phyloP scores from a whole-genome alignment of 106 monocot genomes.

The Dendrobium officinale region DNA sequence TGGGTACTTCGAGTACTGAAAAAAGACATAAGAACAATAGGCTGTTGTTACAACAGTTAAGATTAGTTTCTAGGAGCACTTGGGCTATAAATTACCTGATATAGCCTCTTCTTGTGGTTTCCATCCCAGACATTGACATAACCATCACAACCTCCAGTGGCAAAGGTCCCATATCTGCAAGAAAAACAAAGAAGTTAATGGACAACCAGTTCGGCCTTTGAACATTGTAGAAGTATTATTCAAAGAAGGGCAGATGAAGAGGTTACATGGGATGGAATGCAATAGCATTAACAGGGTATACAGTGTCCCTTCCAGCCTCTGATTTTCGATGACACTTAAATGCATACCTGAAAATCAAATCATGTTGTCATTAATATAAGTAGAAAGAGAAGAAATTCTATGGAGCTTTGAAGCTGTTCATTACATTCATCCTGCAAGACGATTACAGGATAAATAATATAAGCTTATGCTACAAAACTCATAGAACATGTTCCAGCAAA shows the following conservation, averaged over 20 bases:
- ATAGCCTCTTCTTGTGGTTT: slow-evolving; percentile 91
- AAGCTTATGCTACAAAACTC: background rate
- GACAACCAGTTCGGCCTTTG: background rate
- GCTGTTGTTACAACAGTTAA: background rate
- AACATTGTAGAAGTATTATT: background rate
- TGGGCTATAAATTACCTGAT: slow-evolving; percentile 49
- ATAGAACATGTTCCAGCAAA: background rate
- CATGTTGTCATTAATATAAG: background rate
- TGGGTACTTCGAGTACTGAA: slow-evolving; percentile 84
- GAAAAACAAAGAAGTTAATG: background rate
- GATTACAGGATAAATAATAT: no score
- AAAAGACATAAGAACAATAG: background rate
- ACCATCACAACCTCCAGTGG: slow-evolving; percentile 98
- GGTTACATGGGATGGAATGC: slow-evolving; percentile 95
- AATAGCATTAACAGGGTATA: slow-evolving; percentile 95
- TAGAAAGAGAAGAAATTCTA: background rate
- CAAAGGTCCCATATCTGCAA: slow-evolving; percentile 94
- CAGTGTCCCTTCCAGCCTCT: slow-evolving; percentile 84
- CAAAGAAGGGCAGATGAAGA: slow-evolving; percentile 8
- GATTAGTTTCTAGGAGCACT: background rate
- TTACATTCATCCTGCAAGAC: no score
- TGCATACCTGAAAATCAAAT: slow-evolving; percentile 60
- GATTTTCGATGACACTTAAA: slow-evolving; percentile 96
- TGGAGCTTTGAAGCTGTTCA: no score
- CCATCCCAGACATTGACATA: slow-evolving; percentile 99